phyloP scores from a whole-genome alignment of 148 eudicot species.

The Chenopodium berlandieri region DNA sequence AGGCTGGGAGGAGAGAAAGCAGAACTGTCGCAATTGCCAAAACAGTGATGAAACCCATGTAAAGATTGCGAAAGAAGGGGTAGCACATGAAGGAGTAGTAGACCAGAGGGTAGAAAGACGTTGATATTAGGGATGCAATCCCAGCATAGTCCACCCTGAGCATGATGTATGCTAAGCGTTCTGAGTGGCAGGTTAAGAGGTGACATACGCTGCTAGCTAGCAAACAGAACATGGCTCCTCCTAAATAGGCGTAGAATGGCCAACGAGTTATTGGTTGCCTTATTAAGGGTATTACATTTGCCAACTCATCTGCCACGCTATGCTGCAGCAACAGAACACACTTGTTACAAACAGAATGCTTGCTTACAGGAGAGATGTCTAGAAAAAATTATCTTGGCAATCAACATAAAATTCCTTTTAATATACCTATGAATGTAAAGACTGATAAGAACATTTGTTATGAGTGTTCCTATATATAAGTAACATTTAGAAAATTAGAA shows the following conservation, averaged over 20 bases:
- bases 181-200: constrained; percentile 82
- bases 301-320: constrained; percentile 59
- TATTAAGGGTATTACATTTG: constrained; percentile 58
- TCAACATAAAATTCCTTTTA: not conserved
- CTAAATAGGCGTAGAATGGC: constrained; percentile 88
- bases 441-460: not conserved
- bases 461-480: too few species aligned
- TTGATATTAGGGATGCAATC: constrained; percentile 85
- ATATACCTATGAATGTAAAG: not conserved
- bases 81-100: constrained; percentile 98
- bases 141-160: constrained; percentile 91
- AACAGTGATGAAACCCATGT: constrained; percentile 78
- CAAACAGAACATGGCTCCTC: constrained; percentile 98
- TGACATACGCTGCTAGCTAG: constrained; percentile 91
- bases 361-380: not conserved
- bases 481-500: not conserved
- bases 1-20: constrained; percentile 72
- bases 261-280: constrained; percentile 81
- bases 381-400: not conserved
- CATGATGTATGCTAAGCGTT: constrained; percentile 72
- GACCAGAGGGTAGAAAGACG: constrained; percentile 90
- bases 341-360: not conserved
- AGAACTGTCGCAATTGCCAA: constrained; percentile 59
- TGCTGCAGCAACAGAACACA: constrained; percentile 45
- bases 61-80: constrained; percentile 81